Base-by-base conservation (phyloP, 2,329 filamentous ascomycete species). In the Cercospora beticola region DNA sequence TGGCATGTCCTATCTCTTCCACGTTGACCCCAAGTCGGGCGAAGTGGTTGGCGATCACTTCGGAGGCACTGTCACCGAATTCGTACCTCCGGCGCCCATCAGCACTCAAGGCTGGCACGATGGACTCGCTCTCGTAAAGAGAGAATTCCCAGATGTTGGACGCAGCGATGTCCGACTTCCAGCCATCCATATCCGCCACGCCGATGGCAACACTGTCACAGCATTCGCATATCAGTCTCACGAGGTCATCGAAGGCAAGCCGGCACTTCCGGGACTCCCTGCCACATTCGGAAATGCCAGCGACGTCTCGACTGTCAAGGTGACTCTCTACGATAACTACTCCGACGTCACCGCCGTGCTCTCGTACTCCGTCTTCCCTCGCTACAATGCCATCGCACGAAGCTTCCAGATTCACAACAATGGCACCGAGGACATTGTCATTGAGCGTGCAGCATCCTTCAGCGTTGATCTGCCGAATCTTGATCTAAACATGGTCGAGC, bases 61-160 rank as follows among this genome's bases (percentile, higher is more conserved):
- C 70, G 88, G 88, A 52, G 87, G 83, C 12, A 82, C 81, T 0
- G 81, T 85, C 3, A 83, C 83, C 2, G 88, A 88, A 61, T 82
- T 85, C 16, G 81, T 85, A 1, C 82, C 83, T 0, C 79, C 81
- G 1, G 80, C 82, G 43, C 75, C 71, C 4, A 76, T 81, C 9
- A 70, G 73, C 0, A 72, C 77, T 4, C 76, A 82, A 18, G 88
- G 88, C 56, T 90, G 88, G 88, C 80, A 83, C 40, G 79, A 83
- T 33, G 74, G 81, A 60, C 77, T 83, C 40, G 84, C 83, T 10
- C 86, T 86, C 52, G 75, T 84, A 16, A 83, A 86, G 16, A 84
- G 88, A 30, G 88, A 90, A 74, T 89, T 89, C 64, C 88, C 88
- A 1, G 88, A 90, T 68, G 79, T 88, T 4, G 88, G 88, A 0